Evolutionary conservation across 257 asterid genomes (phyloP), one percentile per base, ranked within the genome.

Genomic region (Datura wrightii): DNA sequence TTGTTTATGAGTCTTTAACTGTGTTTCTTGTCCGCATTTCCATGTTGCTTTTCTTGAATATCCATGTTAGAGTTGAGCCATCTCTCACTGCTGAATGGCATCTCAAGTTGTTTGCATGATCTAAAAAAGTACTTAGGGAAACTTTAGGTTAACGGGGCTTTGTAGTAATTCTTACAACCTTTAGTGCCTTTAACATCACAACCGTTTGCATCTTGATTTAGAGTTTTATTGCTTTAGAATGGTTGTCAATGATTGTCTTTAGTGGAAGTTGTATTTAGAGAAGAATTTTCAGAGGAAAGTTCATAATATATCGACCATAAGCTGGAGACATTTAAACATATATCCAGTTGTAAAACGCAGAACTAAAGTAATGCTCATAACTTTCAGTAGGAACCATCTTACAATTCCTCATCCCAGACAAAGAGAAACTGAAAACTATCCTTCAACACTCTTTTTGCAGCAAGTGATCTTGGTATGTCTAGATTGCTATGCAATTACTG

Each of bases 361-460:
- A 53, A 42, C 18, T n/a, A 42, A 63, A 18, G 18, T 18, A 42
- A 42, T 71, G 37, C 37, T 4, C 79, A 71, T 2, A 18, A 54
- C 42, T 41, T 41, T 18, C 16, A 41, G 54, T 18, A 70, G 42
- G 76, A 37, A 69, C 34, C 34, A 39, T 69, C 74, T 65, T 66
- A 36, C 48, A 36, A 37, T 66, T 66, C 24, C 37, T 67, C 78
- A 15, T 69, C 52, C 79, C 34, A 69, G 52, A n/a, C 56, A 71
- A n/a, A 71, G 79, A 71, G 56, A 71, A 71, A 71, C 37, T 71
- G 79, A 71, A 39, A 42, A 5, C 79, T 44, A 44, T 44, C 55
- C 79, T 5, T 44, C 59, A 46, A 2, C 6, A 31, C 16, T 42
- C 58, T 44, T 44, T 72, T n/a, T 44, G 80, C 58, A 19, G 41